A percentile compares a stretch with the other conserved stretches of the same genome.
These are phyloP conservation scores for Cyclocybe cylindracea DNA, from an alignment of 768 basidiomycete species.

Conservation along the genomic window DNA sequence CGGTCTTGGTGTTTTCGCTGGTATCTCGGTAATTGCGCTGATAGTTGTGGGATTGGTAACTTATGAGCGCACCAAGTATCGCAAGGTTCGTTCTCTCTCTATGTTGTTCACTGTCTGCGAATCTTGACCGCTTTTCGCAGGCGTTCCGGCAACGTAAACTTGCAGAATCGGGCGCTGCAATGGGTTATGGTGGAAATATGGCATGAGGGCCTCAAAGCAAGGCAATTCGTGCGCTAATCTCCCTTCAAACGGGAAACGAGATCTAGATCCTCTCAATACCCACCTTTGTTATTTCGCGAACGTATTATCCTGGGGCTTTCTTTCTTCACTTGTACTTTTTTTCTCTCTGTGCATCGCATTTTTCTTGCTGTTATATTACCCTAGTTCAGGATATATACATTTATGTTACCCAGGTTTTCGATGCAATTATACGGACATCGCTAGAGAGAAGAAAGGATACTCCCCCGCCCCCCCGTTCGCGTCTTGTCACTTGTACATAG, in stretches of 20 bases:
- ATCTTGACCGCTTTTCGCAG: slow-evolving; percentile 33
- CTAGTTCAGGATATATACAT: too few relatives aligned
- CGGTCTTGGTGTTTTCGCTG: slow-evolving; percentile 82
- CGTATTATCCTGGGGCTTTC: slow-evolving; percentile 4
- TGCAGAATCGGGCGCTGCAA: slow-evolving; percentile 57
- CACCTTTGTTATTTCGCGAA: slow-evolving; percentile 3
- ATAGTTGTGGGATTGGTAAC: slow-evolving; percentile 84
- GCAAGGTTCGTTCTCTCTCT: slow-evolving; percentile 56
- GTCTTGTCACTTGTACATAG: not conserved
- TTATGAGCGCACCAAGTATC: slow-evolving; percentile 84
- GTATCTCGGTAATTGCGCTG: slow-evolving; percentile 82
- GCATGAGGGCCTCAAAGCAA: slow-evolving; percentile 11
- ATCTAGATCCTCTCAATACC: slow-evolving; percentile 2
- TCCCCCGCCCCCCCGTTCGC: not conserved
- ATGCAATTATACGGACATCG: slow-evolving; percentile 13
- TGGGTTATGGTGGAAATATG: slow-evolving; percentile 62
- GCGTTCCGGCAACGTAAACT: slow-evolving; percentile 75
- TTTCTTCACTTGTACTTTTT: not conserved
- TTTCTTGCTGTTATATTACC: slow-evolving; percentile 10
- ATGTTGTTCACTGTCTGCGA: not conserved
- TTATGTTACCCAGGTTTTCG: slow-evolving; percentile 12
- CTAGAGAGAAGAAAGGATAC: slow-evolving; percentile 9
- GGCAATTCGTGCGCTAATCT: not conserved
- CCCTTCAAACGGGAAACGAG: not conserved
- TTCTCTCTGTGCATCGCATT: slow-evolving; percentile 12